Evolutionary conservation across 163 green algal species (phyloP).

Genomic region (Prototheca wickerhamii): DNA sequence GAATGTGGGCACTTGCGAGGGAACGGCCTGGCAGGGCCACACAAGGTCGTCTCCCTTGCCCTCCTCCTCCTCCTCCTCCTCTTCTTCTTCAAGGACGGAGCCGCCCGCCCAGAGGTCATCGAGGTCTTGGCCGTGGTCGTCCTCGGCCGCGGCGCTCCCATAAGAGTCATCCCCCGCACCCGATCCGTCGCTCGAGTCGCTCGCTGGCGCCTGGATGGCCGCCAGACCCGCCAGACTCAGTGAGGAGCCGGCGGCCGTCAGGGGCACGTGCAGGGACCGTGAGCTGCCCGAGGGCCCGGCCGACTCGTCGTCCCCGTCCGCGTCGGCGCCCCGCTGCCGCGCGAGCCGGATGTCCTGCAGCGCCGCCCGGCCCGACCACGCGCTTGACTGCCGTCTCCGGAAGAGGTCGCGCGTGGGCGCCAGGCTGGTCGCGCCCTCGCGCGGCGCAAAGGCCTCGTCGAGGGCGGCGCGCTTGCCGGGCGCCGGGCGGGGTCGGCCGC

Average conservation of each 20-base stretch:
- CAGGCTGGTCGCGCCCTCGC: not conserved
- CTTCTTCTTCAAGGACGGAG: not conserved
- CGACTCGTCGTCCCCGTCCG: not conserved
- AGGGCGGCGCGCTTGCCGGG: not conserved
- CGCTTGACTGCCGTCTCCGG: not conserved
- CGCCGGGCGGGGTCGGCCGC: not conserved
- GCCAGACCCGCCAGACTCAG: not conserved
- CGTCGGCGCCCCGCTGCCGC: not conserved
- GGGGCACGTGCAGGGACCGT: not conserved
- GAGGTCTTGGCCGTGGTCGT: not conserved
- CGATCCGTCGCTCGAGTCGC: not conserved
- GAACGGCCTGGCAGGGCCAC: too few species aligned
- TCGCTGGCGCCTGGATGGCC: not conserved
- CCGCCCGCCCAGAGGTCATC: not conserved
- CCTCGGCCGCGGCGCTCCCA: too few species aligned
- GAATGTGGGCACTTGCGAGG: too few species aligned
- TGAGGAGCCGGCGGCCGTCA: not conserved
- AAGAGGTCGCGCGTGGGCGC: too few species aligned
- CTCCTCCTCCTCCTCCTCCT: not conserved
- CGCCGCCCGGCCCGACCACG: not conserved
- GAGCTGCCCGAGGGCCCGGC: not conserved
- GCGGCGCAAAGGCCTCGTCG: not conserved
- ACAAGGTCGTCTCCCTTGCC: too few species aligned
- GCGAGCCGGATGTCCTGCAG: not conserved
- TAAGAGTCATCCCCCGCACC: not conserved